Conservation (phyloP, 306 rosid genomes). For the Trifolium fragiferum region DNA sequence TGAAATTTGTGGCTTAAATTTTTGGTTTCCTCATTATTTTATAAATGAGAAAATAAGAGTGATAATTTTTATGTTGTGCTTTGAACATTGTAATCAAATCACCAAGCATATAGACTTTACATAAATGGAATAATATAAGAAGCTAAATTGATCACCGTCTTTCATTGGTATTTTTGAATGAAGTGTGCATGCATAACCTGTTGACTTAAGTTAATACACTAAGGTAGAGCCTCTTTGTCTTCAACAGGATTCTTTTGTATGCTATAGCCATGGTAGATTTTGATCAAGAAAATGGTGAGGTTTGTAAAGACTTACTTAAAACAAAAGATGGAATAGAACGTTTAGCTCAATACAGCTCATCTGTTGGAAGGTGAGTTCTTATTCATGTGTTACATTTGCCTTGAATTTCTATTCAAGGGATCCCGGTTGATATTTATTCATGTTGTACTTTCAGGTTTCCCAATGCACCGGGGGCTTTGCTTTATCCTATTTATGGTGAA, state of each 20-base stretch:
- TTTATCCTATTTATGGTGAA: slow-evolving; percentile 87
- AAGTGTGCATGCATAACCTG: slow-evolving; percentile 22
- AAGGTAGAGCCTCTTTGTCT: slow-evolving; percentile 23
- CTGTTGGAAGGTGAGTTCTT: slow-evolving; percentile 79
- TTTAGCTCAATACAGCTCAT: slow-evolving; percentile 74
- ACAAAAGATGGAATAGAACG: slow-evolving; percentile 80
- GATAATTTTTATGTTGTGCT: slow-evolving; percentile 13
- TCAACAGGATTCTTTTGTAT: slow-evolving; percentile 77
- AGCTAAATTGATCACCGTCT: too few relatives aligned
- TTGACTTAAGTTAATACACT: slow-evolving; percentile 22
- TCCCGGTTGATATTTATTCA: background rate
- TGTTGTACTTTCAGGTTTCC: slow-evolving; percentile 58
- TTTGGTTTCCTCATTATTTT: background rate
- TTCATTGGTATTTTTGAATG: too few relatives aligned
- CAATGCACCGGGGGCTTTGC: slow-evolving; percentile 80
- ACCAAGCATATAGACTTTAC: background rate
- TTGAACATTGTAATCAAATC: slow-evolving; percentile 13
- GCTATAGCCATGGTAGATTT: slow-evolving; percentile 83
- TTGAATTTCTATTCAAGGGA: slow-evolving; percentile 32
- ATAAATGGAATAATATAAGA: slow-evolving; percentile 2
- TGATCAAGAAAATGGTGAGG: slow-evolving; percentile 65
- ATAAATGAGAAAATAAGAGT: slow-evolving; percentile 22
- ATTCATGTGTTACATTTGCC: slow-evolving; percentile 16
- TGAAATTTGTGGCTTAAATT: slow-evolving; percentile 3
- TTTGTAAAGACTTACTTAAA: slow-evolving; percentile 60